Percentiles rank a stretch among this genome's conserved stretches.
phyloP scores from a whole-genome alignment of 1,284 basidiomycete genomes.

The Sporisorium exsertum region DNA sequence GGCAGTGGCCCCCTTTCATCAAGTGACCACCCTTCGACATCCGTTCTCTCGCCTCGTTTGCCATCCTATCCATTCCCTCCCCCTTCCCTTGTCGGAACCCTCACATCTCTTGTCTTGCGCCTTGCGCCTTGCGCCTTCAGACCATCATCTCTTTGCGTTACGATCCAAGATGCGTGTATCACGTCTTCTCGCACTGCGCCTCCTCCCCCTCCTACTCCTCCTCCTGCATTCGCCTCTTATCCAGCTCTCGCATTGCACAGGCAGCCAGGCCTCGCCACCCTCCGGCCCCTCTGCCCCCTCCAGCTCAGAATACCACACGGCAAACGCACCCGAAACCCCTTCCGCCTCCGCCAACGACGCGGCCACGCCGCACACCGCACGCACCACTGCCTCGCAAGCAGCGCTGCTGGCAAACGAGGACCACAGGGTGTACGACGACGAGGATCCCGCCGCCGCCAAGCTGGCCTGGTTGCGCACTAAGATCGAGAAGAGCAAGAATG shows the following conservation, averaged over 20 bases:
- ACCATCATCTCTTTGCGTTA: too few species aligned
- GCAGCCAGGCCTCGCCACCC: too few species aligned
- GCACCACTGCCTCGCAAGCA: too few species aligned
- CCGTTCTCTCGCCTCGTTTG: neutral
- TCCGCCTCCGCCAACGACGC: too few species aligned
- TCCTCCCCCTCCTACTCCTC: neutral
- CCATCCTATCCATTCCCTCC: neutral
- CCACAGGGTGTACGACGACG: conserved; percentile 17
- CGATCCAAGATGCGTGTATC: too few species aligned
- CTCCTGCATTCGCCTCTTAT: neutral
- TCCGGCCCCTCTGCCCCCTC: neutral
- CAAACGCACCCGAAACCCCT: too few species aligned
- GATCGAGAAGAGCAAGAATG: neutral
- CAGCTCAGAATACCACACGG: neutral
- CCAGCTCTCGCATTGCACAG: neutral
- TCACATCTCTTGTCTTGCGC: too few species aligned
- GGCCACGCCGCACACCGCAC: neutral
- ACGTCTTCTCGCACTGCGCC: too few species aligned
- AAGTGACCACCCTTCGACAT: too few species aligned
- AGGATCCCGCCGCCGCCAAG: conserved; percentile 8
- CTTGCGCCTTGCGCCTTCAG: too few species aligned
- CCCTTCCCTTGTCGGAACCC: too few species aligned
- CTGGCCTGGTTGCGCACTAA: conserved; percentile 8
- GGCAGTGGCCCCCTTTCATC: too few species aligned
- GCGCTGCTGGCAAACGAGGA: neutral